Base-by-base conservation (phyloP, 352 stramenopile genomes). In the Aphanomyces stellatus region DNA sequence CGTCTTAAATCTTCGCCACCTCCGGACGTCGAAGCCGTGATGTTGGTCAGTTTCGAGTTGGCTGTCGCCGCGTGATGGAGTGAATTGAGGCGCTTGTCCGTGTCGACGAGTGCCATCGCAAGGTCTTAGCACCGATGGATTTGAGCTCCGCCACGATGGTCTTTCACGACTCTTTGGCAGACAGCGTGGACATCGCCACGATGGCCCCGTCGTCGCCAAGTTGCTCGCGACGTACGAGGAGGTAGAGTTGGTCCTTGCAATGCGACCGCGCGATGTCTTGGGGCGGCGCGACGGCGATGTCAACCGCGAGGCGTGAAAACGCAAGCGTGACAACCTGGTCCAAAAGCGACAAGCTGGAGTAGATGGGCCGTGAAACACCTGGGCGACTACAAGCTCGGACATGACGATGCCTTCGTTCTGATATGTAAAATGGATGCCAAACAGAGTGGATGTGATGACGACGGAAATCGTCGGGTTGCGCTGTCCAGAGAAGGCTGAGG, bases 1-100 rank as follows among this genome's bases (percentile, higher is more conserved):
- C 41, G 34, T 59, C 60, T 34, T n/a, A n/a, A n/a, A n/a, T 63
- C 35, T 90, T 88, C 0, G 87, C 55, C 15, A 65, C 17, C 30
- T 88, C 76, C 0, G 84, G 62, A 0, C n/a, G n/a, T n/a, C n/a
- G n/a, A n/a, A n/a, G 78, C 76, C n/a, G 88, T 79, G 11, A 87
- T 72, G 56, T 90, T 81, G 2, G 72, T 74, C n/a, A 88, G 59
- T 66, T 35, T 74, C 70, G 28, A 65, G 27, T 3, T n/a, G 40
- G 22, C 57, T 62, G 19, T 57, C 68, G 0, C 53, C 72, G 1
- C 37, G 30, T 24, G 49, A 34, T 30, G 30, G 42, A 53, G 27
- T 40, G 19, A 43, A 59, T 17, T 62, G 28, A 13, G 57, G 51
- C 13, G 63, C 51, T 7, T 69, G 35, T 7, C 57, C 72, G 0